These are phyloP conservation scores for Boehmeria nivea DNA, from an alignment of 306 rosid genomes.

Conservation along the genomic window DNA sequence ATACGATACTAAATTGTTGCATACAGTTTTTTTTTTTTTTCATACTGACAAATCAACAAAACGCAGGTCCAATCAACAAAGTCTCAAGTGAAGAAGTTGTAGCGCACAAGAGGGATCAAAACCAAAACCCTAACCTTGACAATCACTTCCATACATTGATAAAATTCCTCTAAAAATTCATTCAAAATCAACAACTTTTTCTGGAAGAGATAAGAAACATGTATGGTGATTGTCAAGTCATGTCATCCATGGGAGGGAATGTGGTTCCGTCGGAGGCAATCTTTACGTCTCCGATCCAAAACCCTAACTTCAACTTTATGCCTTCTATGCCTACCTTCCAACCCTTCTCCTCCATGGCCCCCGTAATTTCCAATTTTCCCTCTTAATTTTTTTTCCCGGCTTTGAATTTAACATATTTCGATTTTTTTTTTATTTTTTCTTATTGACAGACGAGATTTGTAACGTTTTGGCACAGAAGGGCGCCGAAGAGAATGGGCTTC, in stretches of 20 bases:
- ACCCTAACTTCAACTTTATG: slow-evolving; percentile 83
- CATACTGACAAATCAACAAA: not conserved
- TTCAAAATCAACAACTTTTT: too few species aligned
- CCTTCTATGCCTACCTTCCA: slow-evolving; percentile 56
- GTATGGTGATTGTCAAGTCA: slow-evolving; percentile 98
- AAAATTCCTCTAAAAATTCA: too few species aligned
- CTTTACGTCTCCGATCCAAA: slow-evolving; percentile 77
- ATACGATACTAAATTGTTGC: too few species aligned
- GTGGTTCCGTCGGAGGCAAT: slow-evolving; percentile 61
- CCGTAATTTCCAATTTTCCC: slow-evolving; percentile 20
- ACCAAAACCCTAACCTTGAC: not conserved
- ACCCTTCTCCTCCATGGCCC: slow-evolving; percentile 50
- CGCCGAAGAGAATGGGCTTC: slow-evolving; percentile 62
- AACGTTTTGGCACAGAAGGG: slow-evolving; percentile 34
- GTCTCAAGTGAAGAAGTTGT: slow-evolving; percentile 3
- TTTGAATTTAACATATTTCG: not conserved
- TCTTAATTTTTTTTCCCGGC: too few species aligned
- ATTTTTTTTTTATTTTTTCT: not conserved
- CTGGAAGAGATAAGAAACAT: slow-evolving; percentile 19
- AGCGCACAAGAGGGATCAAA: not conserved
- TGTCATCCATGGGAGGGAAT: slow-evolving; percentile 75
- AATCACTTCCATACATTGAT: too few species aligned
- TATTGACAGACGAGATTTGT: not conserved
- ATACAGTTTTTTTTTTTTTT: not conserved
- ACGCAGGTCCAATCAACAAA: slow-evolving; percentile 2